Conservation (phyloP, 2,329 filamentous ascomycete genomes). For the Aspergillus tubingensis region DNA sequence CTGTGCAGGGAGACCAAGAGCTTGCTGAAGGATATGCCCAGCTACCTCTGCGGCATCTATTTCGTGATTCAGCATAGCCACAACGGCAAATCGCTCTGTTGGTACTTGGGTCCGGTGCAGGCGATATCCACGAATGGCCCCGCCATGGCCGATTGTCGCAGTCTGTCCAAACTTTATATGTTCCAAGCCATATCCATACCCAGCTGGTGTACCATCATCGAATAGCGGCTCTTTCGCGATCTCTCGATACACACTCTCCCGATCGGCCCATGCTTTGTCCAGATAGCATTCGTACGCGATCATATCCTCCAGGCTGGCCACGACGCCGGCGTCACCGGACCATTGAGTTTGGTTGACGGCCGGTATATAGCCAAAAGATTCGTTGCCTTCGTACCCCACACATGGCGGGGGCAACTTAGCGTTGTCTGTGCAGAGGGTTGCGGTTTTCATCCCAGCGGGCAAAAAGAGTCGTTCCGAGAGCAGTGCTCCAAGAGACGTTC, state of each 20-base stretch:
- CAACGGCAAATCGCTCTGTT: slow-evolving; percentile 38
- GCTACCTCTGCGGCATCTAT: slow-evolving; percentile 28
- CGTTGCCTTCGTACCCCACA: slow-evolving; percentile 48
- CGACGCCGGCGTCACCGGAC: slow-evolving; percentile 50
- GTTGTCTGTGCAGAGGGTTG: slow-evolving; percentile 42
- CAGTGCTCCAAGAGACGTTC: slow-evolving; percentile 37
- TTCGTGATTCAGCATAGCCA: slow-evolving; percentile 47
- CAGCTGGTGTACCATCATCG: slow-evolving; percentile 37
- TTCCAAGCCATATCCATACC: slow-evolving; percentile 43
- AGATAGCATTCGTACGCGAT: slow-evolving; percentile 49
- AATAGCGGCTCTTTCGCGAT: slow-evolving; percentile 32
- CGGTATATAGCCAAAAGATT: slow-evolving; percentile 38
- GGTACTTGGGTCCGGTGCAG: slow-evolving; percentile 40
- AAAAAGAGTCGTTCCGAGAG: slow-evolving; percentile 42
- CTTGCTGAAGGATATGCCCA: slow-evolving; percentile 29
- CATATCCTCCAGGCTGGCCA: slow-evolving; percentile 50
- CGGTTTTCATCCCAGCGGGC: slow-evolving; percentile 48
- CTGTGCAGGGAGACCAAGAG: slow-evolving; percentile 28
- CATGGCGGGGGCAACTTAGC: slow-evolving; percentile 41
- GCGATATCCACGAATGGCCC: slow-evolving; percentile 47
- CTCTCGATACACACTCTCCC: slow-evolving; percentile 38
- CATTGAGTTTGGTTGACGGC: slow-evolving; percentile 49
- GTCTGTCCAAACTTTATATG: slow-evolving; percentile 29
- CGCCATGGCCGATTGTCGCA: slow-evolving; percentile 41
- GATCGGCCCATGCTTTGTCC: slow-evolving; percentile 33